These are phyloP conservation scores for Lyophyllum shimeji DNA, from an alignment of 768 basidiomycete genomes.

Conservation along the genomic window DNA sequence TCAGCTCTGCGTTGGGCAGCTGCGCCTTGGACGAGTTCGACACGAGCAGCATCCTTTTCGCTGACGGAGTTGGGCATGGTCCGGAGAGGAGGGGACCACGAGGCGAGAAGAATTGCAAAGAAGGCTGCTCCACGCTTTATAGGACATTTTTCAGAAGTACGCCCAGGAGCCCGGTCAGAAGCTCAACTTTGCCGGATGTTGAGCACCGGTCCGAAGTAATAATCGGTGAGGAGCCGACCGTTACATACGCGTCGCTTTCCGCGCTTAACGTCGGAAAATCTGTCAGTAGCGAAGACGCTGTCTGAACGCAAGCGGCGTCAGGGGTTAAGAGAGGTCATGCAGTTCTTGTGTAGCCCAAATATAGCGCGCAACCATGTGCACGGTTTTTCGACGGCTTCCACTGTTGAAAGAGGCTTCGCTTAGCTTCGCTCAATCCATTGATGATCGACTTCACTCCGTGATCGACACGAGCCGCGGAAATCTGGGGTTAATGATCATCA, in stretches of 20 bases:
- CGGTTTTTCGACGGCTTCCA: neutral
- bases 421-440: no score
- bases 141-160: neutral
- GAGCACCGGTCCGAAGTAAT: neutral
- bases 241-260: neutral
- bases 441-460: neutral
- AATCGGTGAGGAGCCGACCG: neutral
- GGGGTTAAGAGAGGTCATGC: neutral
- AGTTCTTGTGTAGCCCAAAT: neutral
- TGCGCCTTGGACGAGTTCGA: constrained; percentile 11
- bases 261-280: no score
- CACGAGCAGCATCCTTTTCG: neutral
- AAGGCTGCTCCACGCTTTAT: neutral
- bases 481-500: neutral
- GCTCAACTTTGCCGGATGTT: neutral
- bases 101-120: neutral
- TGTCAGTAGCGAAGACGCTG: neutral
- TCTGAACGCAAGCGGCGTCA: neutral
- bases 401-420: neutral
- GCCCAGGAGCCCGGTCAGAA: neutral
- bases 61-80: constrained; percentile 2
- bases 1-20: constrained; percentile 16
- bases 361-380: neutral
- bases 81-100: neutral
- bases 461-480: neutral